phyloP scores from a whole-genome alignment of 2,329 filamentous ascomycete species.

The Cephalotrichum gorgonifer region DNA sequence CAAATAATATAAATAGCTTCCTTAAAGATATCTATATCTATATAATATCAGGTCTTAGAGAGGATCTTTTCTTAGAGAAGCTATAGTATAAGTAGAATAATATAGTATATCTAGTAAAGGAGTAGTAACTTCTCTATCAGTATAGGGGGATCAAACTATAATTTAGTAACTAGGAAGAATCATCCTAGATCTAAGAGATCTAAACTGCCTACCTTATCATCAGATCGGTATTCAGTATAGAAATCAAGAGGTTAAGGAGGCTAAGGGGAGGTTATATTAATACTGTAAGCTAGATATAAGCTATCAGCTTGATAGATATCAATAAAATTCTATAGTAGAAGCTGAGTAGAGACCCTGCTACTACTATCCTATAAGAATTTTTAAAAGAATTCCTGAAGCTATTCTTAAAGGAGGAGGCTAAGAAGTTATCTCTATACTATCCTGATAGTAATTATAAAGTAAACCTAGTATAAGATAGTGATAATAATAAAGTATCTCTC shows the following conservation, averaged over 20 bases:
- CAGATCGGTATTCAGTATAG: not conserved
- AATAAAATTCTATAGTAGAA: no score
- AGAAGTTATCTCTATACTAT: not conserved
- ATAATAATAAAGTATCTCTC: not conserved
- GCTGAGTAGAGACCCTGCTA: no score
- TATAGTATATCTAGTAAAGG: not conserved
- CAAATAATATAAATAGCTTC: no score
- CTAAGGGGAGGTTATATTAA: not conserved
- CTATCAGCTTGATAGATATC: not conserved
- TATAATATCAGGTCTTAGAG: no score
- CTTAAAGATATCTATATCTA: not conserved
- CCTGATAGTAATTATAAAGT: not conserved
- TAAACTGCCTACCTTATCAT: not conserved
- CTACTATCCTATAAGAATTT: not conserved
- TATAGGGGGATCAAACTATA: not conserved
- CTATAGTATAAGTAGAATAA: no score
- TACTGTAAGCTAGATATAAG: not conserved
- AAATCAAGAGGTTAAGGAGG: not conserved
- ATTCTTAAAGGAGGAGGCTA: no score
- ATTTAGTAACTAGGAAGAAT: not conserved
- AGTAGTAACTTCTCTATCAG: not conserved
- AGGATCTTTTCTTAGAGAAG: no score
- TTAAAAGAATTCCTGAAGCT: no score
- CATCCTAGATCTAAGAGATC: not conserved
- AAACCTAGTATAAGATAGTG: not conserved